Evolutionary conservation across 164 flowering plant genomes (phyloP), one percentile per base, ranked within the genome.

Genomic region (Santalum album): DNA sequence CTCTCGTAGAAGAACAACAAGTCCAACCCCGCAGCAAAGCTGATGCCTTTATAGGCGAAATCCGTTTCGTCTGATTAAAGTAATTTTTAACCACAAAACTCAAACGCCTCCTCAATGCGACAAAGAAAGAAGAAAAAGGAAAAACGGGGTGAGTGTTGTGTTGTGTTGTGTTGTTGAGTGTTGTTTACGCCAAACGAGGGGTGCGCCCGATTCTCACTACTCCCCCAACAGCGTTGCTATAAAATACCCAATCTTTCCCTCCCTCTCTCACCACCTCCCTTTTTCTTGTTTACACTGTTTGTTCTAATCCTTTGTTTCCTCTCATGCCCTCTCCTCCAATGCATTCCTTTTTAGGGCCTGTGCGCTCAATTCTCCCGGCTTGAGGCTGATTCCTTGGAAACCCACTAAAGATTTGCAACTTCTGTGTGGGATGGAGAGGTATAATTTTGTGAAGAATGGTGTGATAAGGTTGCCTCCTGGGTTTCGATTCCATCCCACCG

Each of bases 391-490:
- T n/a, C n/a, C n/a, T n/a, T n/a, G n/a, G n/a, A n/a, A n/a, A n/a
- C n/a, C n/a, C n/a, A n/a, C n/a, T n/a, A n/a, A n/a, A n/a, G n/a
- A n/a, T 38, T 42, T n/a, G 45, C 21, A 6, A 21, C 5, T 14
- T 36, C 40, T 9, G 42, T 10, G 42, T 38, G 43, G 19, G 12
- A 82, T 76, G 82, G 82, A 78, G 56, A 78, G 70, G 72, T 34
- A 72, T 2, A 77, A 54, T 56, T 69, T 81, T 51, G 74, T 81
- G 14, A 79, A 68, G 54, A 71, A 76, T 71, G 90, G 81, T 11
- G 83, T 70, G 53, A 44, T 81, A 1, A 77, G 81, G 56, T 60
- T 84, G 55, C 87, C 87, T 10, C 90, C 90, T n/a, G 90, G 90
- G 0, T 81, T 83, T 58, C 40, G 90, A 6, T 83, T 83, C 60